Base-by-base conservation (phyloP, 305 asterid genomes). In the Fraxinus latifolia region DNA sequence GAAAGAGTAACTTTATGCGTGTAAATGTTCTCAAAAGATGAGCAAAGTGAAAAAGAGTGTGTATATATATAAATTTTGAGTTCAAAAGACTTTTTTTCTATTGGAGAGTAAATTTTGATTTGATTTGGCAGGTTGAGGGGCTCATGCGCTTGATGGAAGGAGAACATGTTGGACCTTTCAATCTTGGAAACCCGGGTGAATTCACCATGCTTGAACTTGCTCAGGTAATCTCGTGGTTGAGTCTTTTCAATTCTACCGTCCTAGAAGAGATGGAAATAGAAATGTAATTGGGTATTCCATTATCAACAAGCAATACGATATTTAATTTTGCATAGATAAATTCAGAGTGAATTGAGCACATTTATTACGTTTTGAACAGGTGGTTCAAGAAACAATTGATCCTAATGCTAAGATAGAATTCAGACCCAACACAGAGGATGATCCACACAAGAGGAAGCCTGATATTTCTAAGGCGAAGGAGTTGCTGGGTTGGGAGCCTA, bases 131-230 rank as follows among this genome's bases (percentile, higher is more conserved):
- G 99, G 99, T 95, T 79, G 99, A 95, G 82, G 99, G 99, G 31
- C 88, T 95, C 7, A 94, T 95, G 89, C 91, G 97, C 17, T 87
- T 95, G 93, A 95, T 95, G 99, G 99, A 95, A 89, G 98, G 99
- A 80, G 99, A 95, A 85, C 98, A 95, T 39, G 97, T 95, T 15
- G 99, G 99, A 9, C 99, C 99, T 58, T 95, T 95, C 92, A 95
- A 95, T 84, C 95, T 95, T 36, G 99, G 99, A 4, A 95, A 95
- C 87, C 99, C 99, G 0, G 99, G 98, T 27, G 98, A 95, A 91
- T 95, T 95, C 75, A 95, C 99, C 76, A 95, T 95, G 99, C 97
- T 95, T 19, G 98, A 95, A 83, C 98, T 95, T 83, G 99, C 99
- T 83, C 85, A 95, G 97, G 99, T 95, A 89, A 50, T 60, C 11